Evolutionary conservation across 331 rosid species (phyloP), one percentile per base, ranked within the genome.

Genomic region (Ulmus americana): DNA sequence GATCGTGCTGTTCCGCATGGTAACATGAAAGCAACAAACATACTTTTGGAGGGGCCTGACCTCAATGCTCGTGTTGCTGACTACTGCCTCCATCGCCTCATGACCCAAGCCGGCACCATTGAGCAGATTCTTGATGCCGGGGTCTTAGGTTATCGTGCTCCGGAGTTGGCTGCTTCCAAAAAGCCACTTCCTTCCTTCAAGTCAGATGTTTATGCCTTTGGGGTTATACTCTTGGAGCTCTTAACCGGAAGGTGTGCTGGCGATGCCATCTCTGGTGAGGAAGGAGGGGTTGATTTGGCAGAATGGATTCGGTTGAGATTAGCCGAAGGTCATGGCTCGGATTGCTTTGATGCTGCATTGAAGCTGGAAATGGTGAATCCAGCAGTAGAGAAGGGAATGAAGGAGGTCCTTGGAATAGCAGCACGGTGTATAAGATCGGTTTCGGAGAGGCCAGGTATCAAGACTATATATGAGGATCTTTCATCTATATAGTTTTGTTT

Each of bases 1-100:
- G 99, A 94, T 64, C 95, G 99, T 22, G 99, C 96, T n/a, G 79
- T 94, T 70, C 99, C 99, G 0, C 99, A 94, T 0, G 99, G 99
- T 28, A 90, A 94, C 83, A 87, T 94, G 6, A 94, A 94, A 68
- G 96, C 97, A 55, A 82, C 99, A 62, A 94, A 94, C 56, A 77
- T 94, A 54, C 77, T 94, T 71, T 70, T 94, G 65, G 99, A 94
- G 51, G 90, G 97, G 69, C 69, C 90, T 39, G 97, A 90, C 56
- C 81, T 87, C 83, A 94, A 87, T 66, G 97, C 97, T 6, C 91
- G 97, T 0, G 87, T 94, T 6, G 90, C 95, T n/a, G 99, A 94
- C 81, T 94, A 94, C 79, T 90, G 96, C 84, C 96, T 94, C 62
- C 99, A 94, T 69, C 84, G 99, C 14, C 97, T 94, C 18, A 94